Evolutionary conservation across 2,329 filamentous ascomycete genomes (phyloP).

Genomic region (Allantophomopsis lycopodina): DNA sequence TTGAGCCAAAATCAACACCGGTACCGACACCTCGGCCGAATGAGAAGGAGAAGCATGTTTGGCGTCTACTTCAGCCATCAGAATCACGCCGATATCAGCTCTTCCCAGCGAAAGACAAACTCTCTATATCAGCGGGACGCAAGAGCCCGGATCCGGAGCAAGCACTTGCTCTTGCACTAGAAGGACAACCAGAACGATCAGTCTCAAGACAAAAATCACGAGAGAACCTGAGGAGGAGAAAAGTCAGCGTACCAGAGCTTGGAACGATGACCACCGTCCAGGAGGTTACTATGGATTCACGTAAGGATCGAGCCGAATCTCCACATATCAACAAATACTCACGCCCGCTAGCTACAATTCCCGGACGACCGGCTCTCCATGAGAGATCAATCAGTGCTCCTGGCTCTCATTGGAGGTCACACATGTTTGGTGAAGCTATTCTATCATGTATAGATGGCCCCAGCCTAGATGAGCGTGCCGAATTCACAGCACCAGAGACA

Average conservation of each 20-base stretch:
- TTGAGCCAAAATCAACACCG: not conserved
- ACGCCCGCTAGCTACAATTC: constrained; percentile 42
- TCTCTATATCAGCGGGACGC: constrained; percentile 19
- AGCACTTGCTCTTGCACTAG: constrained; percentile 28
- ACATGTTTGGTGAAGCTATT: constrained; percentile 22
- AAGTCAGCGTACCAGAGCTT: constrained; percentile 49
- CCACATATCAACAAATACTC: constrained; percentile 4
- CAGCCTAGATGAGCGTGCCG: constrained; percentile 19
- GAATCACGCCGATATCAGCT: constrained; percentile 42
- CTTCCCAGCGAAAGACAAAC: constrained; percentile 35
- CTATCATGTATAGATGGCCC: constrained; percentile 19
- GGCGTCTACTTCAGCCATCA: constrained; percentile 45
- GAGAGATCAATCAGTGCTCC: constrained; percentile 53
- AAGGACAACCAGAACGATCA: constrained; percentile 20
- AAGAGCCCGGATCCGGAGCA: constrained; percentile 37
- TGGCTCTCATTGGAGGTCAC: constrained; percentile 29
- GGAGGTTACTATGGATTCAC: constrained; percentile 55
- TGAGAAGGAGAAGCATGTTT: constrained; percentile 32
- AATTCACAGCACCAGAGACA: constrained; percentile 8
- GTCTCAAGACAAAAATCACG: constrained; percentile 37
- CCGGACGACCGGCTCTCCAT: constrained; percentile 48
- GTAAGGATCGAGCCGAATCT: constrained; percentile 28
- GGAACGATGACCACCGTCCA: constrained; percentile 58
- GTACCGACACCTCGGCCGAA: constrained; percentile 3
- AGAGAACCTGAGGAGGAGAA: constrained; percentile 44